These are phyloP conservation scores for Sarocladiaceae sp. DNA, from an alignment of 2,329 filamentous ascomycete genomes.

Conservation along the genomic window DNA sequence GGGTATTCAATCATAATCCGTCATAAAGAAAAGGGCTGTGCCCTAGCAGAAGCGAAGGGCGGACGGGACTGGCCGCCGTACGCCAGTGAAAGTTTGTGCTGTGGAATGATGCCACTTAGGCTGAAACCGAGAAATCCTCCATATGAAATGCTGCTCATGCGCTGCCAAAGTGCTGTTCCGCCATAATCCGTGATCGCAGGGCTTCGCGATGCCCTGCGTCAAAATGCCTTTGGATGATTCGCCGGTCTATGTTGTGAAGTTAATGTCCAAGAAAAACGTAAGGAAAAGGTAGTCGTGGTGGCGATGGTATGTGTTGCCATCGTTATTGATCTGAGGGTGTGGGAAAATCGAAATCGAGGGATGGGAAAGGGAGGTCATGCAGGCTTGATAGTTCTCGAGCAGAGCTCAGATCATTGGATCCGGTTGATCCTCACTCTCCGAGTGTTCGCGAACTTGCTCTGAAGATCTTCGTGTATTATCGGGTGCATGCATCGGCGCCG, in stretches of 20 bases:
- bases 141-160: neutral
- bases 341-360: too few species aligned
- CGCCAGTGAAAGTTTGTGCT: too few species aligned
- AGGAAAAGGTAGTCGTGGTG: neutral
- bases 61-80: too few species aligned
- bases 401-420: neutral
- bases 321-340: too few species aligned
- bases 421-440: neutral
- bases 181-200: too few species aligned
- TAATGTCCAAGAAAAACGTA: neutral
- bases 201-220: neutral
- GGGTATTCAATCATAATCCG: constrained; percentile 10
- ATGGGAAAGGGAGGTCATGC: neutral
- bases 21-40: neutral
- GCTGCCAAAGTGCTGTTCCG: neutral
- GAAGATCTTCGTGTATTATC: neutral
- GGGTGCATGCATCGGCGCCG: neutral
- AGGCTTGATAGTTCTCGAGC: neutral
- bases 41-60: neutral
- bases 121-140: too few species aligned
- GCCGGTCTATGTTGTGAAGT: neutral
- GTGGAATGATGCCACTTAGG: too few species aligned
- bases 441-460: neutral
- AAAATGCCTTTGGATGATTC: neutral
- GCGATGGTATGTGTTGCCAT: neutral